Percentiles rank a stretch among this genome's conserved stretches.
Conservation (phyloP, 2,329 filamentous ascomycete species). For the Calonectria multiphialidica region DNA sequence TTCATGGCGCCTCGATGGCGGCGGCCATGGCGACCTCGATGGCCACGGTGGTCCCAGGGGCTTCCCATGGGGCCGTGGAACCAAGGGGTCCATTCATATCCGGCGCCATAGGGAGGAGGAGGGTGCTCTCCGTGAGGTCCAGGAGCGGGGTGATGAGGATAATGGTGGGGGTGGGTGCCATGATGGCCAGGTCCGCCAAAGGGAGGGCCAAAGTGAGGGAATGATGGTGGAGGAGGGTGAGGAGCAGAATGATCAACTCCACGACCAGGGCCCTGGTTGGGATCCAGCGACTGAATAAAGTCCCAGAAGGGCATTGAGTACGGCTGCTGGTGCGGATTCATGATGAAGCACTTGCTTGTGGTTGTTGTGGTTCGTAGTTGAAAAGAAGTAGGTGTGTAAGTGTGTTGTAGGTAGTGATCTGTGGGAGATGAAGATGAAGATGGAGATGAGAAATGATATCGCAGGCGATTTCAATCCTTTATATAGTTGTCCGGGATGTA, state of each 20-base stretch:
- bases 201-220: conserved; percentile 48
- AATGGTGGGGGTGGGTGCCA: neutral
- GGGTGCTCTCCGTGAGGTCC: conserved; percentile 29
- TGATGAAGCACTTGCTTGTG: conserved; percentile 33
- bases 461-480: neutral
- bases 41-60: conserved; percentile 37
- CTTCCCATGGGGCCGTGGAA: conserved; percentile 39
- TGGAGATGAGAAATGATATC: conserved; percentile 4
- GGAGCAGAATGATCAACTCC: conserved; percentile 54
- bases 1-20: conserved; percentile 38
- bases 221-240: conserved; percentile 39
- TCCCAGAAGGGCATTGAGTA: conserved; percentile 47
- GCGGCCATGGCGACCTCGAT: conserved; percentile 37
- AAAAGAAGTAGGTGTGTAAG: neutral
- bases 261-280: conserved; percentile 46
- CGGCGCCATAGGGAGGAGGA: conserved; percentile 38
- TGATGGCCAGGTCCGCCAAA: conserved; percentile 42
- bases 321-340: conserved; percentile 40
- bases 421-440: conserved; percentile 18
- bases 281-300: conserved; percentile 51
- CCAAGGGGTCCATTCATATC: conserved; percentile 42
- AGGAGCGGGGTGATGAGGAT: conserved; percentile 14
- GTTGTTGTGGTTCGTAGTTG: conserved; percentile 5
- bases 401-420: conserved; percentile 19
- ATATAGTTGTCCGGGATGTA: neutral